phyloP scores from a whole-genome alignment of 2,329 filamentous ascomycete species.

The Arthroderma sp. region DNA sequence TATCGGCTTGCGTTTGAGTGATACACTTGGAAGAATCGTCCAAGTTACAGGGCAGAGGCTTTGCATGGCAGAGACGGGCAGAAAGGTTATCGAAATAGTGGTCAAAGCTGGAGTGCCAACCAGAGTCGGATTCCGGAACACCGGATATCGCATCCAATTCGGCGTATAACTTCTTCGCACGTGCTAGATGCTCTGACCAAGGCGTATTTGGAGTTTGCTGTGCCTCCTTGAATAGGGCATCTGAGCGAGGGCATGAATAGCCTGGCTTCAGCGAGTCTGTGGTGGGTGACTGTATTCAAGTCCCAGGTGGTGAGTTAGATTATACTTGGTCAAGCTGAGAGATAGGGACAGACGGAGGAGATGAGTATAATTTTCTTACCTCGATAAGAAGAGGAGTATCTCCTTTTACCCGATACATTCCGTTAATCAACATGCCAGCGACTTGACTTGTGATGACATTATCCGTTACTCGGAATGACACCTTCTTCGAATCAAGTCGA shows the following conservation, averaged over 20 bases:
- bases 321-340: neutral
- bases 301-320: neutral
- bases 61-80: slow-evolving; percentile 61
- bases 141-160: slow-evolving; percentile 56
- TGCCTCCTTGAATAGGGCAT: slow-evolving; percentile 32
- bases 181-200: slow-evolving; percentile 54
- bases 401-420: slow-evolving; percentile 44
- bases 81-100: slow-evolving; percentile 80
- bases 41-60: slow-evolving; percentile 56
- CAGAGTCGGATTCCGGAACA: slow-evolving; percentile 41
- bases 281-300: slow-evolving; percentile 4
- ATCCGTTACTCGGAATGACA: slow-evolving; percentile 62
- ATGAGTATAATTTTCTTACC: slow-evolving; percentile 15
- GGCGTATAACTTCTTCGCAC: slow-evolving; percentile 42
- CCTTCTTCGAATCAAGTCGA: slow-evolving; percentile 30
- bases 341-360: neutral
- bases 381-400: slow-evolving; percentile 39
- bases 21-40: slow-evolving; percentile 42
- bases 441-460: slow-evolving; percentile 76
- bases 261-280: slow-evolving; percentile 59
- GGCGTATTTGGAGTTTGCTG: slow-evolving; percentile 32
- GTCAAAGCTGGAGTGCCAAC: slow-evolving; percentile 57
- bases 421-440: slow-evolving; percentile 58
- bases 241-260: slow-evolving; percentile 50
- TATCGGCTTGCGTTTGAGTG: slow-evolving; percentile 47